Percentiles rank a stretch among this genome's conserved stretches.
phyloP scores from a whole-genome alignment of 2,329 filamentous ascomycete genomes.

The Cercospora zeina region DNA sequence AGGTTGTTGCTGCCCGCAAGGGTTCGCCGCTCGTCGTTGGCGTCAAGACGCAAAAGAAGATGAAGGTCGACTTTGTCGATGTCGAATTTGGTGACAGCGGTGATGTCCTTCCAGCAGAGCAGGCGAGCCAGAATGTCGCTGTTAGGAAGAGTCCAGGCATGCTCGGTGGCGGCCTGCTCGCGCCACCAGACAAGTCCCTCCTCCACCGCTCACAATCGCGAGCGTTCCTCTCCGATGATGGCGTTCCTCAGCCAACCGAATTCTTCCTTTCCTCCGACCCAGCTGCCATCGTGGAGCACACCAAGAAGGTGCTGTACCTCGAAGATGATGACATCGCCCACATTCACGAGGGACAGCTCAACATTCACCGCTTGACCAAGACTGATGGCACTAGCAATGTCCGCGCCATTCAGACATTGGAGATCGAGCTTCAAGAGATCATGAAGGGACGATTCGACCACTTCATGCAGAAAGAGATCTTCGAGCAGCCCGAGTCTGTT shows the following conservation, averaged over 20 bases:
- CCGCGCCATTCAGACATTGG: slow-evolving; percentile 95
- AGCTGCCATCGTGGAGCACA: slow-evolving; percentile 98
- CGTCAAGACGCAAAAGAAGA: slow-evolving; percentile 94
- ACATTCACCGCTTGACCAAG: slow-evolving; percentile 98
- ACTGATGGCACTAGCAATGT: slow-evolving; percentile 97
- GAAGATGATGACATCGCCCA: slow-evolving; percentile 99
- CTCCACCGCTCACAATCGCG: slow-evolving; percentile 98
- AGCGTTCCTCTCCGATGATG: slow-evolving; percentile 98
- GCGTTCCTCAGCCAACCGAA: slow-evolving; percentile 94
- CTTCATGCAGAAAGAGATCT: slow-evolving; percentile 99
- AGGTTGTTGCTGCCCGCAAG: slow-evolving; percentile 97
- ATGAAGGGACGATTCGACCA: slow-evolving; percentile 99
- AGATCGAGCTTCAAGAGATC: slow-evolving; percentile 99
- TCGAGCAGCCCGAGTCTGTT: slow-evolving; percentile 98
- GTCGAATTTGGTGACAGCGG: slow-evolving; percentile 93
- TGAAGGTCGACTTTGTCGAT: slow-evolving; percentile 99
- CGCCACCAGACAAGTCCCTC: slow-evolving; percentile 93
- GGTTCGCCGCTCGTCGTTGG: slow-evolving; percentile 96
- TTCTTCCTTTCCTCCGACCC: slow-evolving; percentile 99
- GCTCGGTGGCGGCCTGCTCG: slow-evolving; percentile 68
- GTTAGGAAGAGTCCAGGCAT: slow-evolving; percentile 73
- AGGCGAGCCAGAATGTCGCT: slow-evolving; percentile 92
- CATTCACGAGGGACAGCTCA: slow-evolving; percentile 97
- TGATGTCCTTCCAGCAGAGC: slow-evolving; percentile 81
- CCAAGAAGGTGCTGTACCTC: slow-evolving; percentile 99